A percentile compares a stretch with the other conserved stretches of the same genome.
These are phyloP conservation scores for Rosa multiflora DNA, from an alignment of 306 rosid species.

Conservation along the genomic window DNA sequence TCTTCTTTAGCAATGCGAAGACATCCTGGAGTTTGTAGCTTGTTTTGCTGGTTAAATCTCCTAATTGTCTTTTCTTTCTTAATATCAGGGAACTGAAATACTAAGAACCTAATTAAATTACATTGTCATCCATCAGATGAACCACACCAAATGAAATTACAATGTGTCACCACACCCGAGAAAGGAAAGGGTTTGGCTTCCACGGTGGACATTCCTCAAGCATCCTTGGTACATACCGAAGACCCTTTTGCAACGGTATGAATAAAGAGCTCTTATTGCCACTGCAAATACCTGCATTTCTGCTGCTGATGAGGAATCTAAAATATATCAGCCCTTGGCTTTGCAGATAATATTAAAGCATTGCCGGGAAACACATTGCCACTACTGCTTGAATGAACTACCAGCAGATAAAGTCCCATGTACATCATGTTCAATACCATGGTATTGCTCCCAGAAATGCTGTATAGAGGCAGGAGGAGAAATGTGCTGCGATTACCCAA, in stretches of 20 bases:
- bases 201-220: conserved; percentile 48
- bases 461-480: conserved; percentile 65
- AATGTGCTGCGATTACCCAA: conserved; percentile 26
- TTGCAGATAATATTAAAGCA: conserved; percentile 71
- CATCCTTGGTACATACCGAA: conserved; percentile 74
- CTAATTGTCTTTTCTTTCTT: background rate
- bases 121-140: conserved; percentile 44
- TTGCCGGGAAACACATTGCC: conserved; percentile 86
- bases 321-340: background rate
- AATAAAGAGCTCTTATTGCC: conserved; percentile 1
- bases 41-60: conserved; percentile 1
- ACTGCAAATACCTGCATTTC: background rate
- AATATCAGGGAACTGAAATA: background rate
- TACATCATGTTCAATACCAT: conserved; percentile 72
- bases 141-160: conserved; percentile 44
- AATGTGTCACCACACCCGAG: conserved; percentile 47
- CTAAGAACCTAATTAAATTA: background rate
- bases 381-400: conserved; percentile 82
- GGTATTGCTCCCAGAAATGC: conserved; percentile 74
- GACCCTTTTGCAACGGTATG: conserved; percentile 79
- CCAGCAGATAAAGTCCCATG: conserved; percentile 82
- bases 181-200: conserved; percentile 77
- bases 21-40: background rate
- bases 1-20: background rate
- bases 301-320: conserved; percentile 6